A percentile compares a stretch with the other conserved stretches of the same genome.
phyloP scores from a whole-genome alignment of 2,329 filamentous ascomycete species.

The Lasiodiplodia sp. region DNA sequence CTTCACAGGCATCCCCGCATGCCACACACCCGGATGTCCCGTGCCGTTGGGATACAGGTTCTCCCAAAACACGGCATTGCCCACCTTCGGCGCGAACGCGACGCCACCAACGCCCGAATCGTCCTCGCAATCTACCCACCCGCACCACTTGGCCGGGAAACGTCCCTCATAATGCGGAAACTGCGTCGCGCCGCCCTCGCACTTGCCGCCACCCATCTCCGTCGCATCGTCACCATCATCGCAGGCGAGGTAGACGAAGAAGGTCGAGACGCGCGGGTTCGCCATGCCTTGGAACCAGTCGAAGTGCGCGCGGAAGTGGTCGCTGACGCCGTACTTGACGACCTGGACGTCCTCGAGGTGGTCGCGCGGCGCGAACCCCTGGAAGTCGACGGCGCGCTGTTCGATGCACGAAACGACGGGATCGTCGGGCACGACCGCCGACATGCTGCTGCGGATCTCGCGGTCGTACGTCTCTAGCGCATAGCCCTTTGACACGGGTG shows the following conservation, averaged over 20 bases:
- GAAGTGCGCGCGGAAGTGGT: conserved; percentile 59
- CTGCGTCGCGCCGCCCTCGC: conserved; percentile 58
- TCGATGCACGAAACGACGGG: conserved; percentile 9
- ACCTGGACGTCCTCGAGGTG: conserved; percentile 17
- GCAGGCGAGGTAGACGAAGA: conserved; percentile 56
- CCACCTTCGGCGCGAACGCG: conserved; percentile 57
- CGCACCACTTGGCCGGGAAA: conserved; percentile 47
- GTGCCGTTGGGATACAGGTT: conserved; percentile 51
- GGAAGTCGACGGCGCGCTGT: background rate
- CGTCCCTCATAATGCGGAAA: conserved; percentile 48
- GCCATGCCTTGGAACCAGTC: conserved; percentile 55
- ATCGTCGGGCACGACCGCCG: conserved; percentile 9
- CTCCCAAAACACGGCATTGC: conserved; percentile 60
- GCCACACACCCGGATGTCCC: conserved; percentile 55
- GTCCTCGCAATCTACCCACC: conserved; percentile 56
- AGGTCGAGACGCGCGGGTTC: conserved; percentile 52
- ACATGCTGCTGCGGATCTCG: conserved; percentile 2
- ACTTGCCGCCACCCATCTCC: conserved; percentile 18
- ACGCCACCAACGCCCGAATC: conserved; percentile 56
- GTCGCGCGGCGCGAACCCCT: background rate
- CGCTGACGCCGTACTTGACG: conserved; percentile 55
- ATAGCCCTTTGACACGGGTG: background rate
- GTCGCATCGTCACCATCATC: background rate
- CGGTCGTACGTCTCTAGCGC: conserved; percentile 4
- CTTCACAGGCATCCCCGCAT: conserved; percentile 57